Evolutionary conservation across 345 rosid genomes (phyloP).

Genomic region (Microcos paniculata): DNA sequence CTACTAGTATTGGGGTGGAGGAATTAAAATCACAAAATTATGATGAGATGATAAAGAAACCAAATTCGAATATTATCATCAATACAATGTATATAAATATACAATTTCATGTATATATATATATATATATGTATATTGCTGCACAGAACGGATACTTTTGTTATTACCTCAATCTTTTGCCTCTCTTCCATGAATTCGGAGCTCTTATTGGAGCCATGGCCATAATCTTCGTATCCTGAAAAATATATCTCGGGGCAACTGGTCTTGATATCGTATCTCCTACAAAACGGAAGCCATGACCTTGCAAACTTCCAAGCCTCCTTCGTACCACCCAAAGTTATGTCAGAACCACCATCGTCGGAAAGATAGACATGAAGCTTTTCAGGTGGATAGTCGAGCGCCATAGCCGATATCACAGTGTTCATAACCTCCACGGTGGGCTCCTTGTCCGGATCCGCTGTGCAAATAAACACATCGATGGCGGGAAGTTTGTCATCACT

Average conservation of each 20-base stretch:
- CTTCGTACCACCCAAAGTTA: conserved; percentile 35
- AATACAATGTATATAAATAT: no score
- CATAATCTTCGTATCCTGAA: background rate
- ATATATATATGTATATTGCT: no score
- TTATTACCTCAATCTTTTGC: background rate
- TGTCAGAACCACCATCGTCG: conserved; percentile 11
- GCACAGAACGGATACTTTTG: no score
- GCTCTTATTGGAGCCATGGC: background rate
- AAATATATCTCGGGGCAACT: background rate
- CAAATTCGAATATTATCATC: no score
- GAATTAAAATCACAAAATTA: no score
- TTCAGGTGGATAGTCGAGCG: conserved; percentile 35
- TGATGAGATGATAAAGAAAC: no score
- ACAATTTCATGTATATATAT: no score
- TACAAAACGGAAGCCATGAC: conserved; percentile 55
- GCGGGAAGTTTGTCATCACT: conserved; percentile 15
- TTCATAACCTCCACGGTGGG: conserved; percentile 34
- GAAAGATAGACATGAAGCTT: conserved; percentile 38
- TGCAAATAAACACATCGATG: conserved; percentile 35
- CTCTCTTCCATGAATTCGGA: background rate
- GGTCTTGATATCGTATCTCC: conserved; percentile 21
- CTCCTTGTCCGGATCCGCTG: conserved; percentile 34
- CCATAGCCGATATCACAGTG: conserved; percentile 37
- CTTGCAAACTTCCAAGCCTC: conserved; percentile 43
- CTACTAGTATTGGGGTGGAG: no score